Evolutionary conservation across 225 moss, liverwort and hornwort genomes (phyloP), one percentile per base, ranked within the genome.

Genomic region (Straminergon stramineum): DNA sequence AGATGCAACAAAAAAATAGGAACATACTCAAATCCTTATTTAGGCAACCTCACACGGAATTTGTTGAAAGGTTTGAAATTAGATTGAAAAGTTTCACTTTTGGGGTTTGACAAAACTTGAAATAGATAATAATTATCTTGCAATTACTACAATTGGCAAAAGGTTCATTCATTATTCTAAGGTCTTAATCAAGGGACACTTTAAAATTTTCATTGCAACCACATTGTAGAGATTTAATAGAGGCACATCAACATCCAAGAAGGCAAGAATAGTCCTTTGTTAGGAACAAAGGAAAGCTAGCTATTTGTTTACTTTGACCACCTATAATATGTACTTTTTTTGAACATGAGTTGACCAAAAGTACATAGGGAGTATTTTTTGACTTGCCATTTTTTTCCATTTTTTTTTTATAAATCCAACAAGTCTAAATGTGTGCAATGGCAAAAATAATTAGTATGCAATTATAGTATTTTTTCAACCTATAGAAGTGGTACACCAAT

Each of bases 201-300:
- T 70, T 70, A 1, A 6, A 3, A 24, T 70, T 70, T 69, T 39
- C 7, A 69, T 23, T 39, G 2, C 13, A 39, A 39, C 1, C 1
- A 1, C 1, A 0, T 48, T 48, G 48, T 6, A 4, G 6, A 70
- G 13, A 70, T 1, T 70, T 15, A 70, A 39, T 0, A 8, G 0
- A 39, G 8, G 41, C 26, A 41, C 39, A 71, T 71, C 41, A 71
- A 26, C 71, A 41, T 71, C 24, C 7, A n/a, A 70, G 15, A 71
- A 15, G 5, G 12, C 7, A 2, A 26, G 26, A 71, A 71, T 41
- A 71, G 71, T 71, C 9, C 4, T 8, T 70, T 7, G 1, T 7
- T 70, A 39, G 4, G 4, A 67, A 37, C 18, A 34, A 34, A 4
- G 7, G 7, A 69, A 69, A 69, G 13, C 13, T 69, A 71, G 15